A percentile compares a stretch with the other conserved stretches of the same genome.
These are phyloP conservation scores for Pseudozyma flocculosa DNA, from an alignment of 1,284 basidiomycete genomes.

Conservation along the genomic window DNA sequence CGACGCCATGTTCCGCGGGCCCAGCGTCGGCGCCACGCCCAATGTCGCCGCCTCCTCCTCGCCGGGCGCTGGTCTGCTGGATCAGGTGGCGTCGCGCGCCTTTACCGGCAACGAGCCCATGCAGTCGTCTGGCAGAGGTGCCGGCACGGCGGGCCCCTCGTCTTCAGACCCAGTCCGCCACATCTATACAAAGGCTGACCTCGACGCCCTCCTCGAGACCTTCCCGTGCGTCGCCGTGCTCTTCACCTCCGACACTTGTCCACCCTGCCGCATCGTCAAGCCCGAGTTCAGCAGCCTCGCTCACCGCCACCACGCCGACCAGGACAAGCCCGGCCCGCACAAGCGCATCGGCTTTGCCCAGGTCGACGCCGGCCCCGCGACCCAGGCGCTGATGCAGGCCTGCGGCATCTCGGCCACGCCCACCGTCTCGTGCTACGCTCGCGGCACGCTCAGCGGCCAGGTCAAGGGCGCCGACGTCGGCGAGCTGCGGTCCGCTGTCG, in stretches of 20 bases:
- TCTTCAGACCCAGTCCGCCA: conserved; percentile 64
- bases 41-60: neutral
- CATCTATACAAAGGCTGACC: conserved; percentile 12
- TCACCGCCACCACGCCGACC: conserved; percentile 60
- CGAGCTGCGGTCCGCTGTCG: conserved; percentile 70
- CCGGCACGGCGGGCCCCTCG: conserved; percentile 50
- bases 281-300: conserved; percentile 69
- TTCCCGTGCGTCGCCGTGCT: conserved; percentile 68
- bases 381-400: conserved; percentile 11
- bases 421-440: conserved; percentile 72
- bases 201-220: conserved; percentile 36
- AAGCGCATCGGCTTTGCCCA: conserved; percentile 47
- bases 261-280: conserved; percentile 68
- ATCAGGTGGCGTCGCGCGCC: conserved; percentile 65
- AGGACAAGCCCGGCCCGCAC: conserved; percentile 11
- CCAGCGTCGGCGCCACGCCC: conserved; percentile 4
- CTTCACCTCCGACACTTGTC: conserved; percentile 67
- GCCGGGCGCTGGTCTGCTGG: conserved; percentile 10
- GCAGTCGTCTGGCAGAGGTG: conserved; percentile 1
- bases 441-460: conserved; percentile 60
- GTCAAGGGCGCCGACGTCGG: conserved; percentile 71
- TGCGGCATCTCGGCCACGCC: conserved; percentile 74
- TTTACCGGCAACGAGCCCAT: conserved; percentile 58
- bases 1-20: conserved; percentile 61
- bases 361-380: conserved; percentile 50